Evolutionary conservation across 1,139 yeast species (phyloP).

Genomic region (Yamadazyma pseudoaaseri): DNA sequence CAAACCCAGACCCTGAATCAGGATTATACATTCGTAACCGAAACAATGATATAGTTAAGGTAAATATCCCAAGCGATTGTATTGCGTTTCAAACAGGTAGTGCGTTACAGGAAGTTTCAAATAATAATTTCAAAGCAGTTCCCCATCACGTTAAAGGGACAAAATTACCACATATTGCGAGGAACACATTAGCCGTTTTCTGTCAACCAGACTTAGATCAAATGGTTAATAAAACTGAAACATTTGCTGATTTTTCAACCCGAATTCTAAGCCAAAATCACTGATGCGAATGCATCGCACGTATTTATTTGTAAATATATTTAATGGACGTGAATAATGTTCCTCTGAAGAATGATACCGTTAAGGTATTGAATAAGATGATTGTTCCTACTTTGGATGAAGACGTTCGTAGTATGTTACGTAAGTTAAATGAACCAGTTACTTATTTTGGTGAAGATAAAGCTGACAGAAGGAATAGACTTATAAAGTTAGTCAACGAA

Average conservation of each 20-base stretch:
- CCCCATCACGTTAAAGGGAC: slow-evolving; percentile 59
- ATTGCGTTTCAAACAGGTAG: slow-evolving; percentile 66
- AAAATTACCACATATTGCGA: slow-evolving; percentile 31
- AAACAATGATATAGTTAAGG: slow-evolving; percentile 44
- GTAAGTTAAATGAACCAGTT: slow-evolving; percentile 58
- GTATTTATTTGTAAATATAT: no score
- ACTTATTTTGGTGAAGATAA: slow-evolving; percentile 60
- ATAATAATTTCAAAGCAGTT: slow-evolving; percentile 55
- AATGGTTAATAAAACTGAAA: slow-evolving; percentile 39
- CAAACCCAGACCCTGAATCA: slow-evolving; percentile 44
- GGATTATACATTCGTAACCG: slow-evolving; percentile 58
- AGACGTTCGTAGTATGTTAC: slow-evolving; percentile 51
- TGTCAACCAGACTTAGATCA: slow-evolving; percentile 62
- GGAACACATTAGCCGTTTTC: slow-evolving; percentile 64
- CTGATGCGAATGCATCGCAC: background rate
- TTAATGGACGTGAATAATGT: background rate
- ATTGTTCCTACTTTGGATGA: slow-evolving; percentile 62
- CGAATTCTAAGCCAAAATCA: slow-evolving; percentile 37
- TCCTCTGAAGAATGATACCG: background rate
- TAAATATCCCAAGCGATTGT: slow-evolving; percentile 54
- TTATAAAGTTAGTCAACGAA: slow-evolving; percentile 28
- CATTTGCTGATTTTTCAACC: slow-evolving; percentile 50
- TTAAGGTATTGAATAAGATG: background rate
- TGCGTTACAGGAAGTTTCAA: slow-evolving; percentile 54
- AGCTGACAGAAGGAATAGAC: slow-evolving; percentile 59